Conservation (phyloP, 371 early-diverging fungal species). For the Batkoa obscura region DNA sequence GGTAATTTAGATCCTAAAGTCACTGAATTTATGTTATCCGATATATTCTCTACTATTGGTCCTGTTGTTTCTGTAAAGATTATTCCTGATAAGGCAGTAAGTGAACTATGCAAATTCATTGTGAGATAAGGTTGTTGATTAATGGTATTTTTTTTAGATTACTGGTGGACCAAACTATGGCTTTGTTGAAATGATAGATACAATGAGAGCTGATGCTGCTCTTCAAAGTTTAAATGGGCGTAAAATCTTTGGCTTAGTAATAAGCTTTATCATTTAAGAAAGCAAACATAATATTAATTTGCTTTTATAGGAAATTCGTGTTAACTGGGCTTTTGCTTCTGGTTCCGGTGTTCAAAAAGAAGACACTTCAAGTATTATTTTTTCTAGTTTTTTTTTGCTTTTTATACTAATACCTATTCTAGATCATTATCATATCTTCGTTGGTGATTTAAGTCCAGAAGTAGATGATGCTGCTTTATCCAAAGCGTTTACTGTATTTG, state of each 20-base stretch:
- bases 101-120: conserved; percentile 11
- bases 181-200: conserved; percentile 71
- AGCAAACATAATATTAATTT: background rate
- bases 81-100: conserved; percentile 56
- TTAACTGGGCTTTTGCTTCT: conserved; percentile 61
- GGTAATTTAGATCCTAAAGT: conserved; percentile 75
- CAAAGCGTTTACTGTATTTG: conserved; percentile 50
- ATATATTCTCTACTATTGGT: conserved; percentile 53
- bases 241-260: conserved; percentile 34
- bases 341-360: conserved; percentile 29
- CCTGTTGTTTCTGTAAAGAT: conserved; percentile 54
- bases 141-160: background rate
- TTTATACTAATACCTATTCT: conserved; percentile 1
- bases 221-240: conserved; percentile 57
- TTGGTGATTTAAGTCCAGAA: conserved; percentile 63
- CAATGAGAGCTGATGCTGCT: conserved; percentile 50
- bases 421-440: conserved; percentile 64
- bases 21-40: conserved; percentile 50
- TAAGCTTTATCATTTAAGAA: background rate
- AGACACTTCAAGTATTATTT: conserved; percentile 27
- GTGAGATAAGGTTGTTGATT: too few relatives aligned
- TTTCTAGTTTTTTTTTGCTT: background rate
- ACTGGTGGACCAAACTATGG: conserved; percentile 53
- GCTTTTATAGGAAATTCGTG: conserved; percentile 44
- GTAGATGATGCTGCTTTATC: conserved; percentile 46